Evolutionary conservation across 345 rosid species (phyloP), one percentile per base, ranked within the genome.

Genomic region (Citrus sp.): DNA sequence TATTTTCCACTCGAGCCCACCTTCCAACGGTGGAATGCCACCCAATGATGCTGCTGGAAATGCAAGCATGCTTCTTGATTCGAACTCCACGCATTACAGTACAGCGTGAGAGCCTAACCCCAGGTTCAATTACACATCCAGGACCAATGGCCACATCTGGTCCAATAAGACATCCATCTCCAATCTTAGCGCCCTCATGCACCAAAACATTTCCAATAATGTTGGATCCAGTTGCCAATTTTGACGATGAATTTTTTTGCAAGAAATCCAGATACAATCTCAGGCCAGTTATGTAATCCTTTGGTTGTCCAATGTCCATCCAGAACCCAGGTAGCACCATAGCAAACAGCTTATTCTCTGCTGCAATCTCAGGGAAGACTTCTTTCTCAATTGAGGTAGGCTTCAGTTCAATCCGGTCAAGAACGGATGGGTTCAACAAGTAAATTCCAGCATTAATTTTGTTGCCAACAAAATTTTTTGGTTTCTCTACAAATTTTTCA

Each of bases 281-380:
- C 63, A 91, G 84, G 46, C 97, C 93, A 0, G 89, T 81, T 62
- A 91, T 90, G 82, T 93, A 90, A 80, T 91, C 97, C 81, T 84
- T 87, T 59, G 97, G 97, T 81, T 91, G 97, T 76, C 97, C 97
- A 70, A 93, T 87, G 85, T 93, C 97, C 97, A 93, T 93, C 95
- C 95, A 93, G 56, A 93, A 93, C 24, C 97, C 95, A 14, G 92
- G 89, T 38, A 93, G 88, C 30, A 89, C 95, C 95, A 93, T 90
- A 7, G 93, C 97, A 21, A 75, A 88, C 72, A 93, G 92, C 87
- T 85, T 86, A 34, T 85, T 80, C 70, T 86, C 97, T 0, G 90
- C 82, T n/a, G 92, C 93, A 79, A 93, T 91, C 72, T 87, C 87
- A 1, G 97, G 97, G 90, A 92, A 92, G 72, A 92, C 86, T 75